phyloP scores from a whole-genome alignment of 768 basidiomycete species.

The Ramaria rubella region DNA sequence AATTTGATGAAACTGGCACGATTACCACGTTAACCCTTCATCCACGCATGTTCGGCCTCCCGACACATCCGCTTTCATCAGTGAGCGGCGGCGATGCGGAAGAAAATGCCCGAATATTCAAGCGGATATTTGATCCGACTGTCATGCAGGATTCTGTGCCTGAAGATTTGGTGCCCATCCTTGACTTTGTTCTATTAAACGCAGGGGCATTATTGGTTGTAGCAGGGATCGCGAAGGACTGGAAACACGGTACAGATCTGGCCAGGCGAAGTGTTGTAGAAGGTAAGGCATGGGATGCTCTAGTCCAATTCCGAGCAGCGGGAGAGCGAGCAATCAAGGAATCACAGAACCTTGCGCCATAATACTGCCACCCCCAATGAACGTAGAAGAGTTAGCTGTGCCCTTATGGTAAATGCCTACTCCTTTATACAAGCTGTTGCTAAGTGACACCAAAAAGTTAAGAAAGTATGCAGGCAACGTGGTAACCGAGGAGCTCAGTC shows the following conservation, averaged over 20 bases:
- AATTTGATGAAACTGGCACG: constrained; percentile 51
- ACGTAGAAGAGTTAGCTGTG: no score
- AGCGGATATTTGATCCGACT: constrained; percentile 52
- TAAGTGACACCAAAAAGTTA: no score
- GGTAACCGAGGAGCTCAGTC: no score
- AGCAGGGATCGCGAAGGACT: constrained; percentile 66
- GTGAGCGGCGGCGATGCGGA: constrained; percentile 70
- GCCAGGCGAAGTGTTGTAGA: constrained; percentile 43
- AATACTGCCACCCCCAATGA: no score
- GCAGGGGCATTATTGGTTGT: constrained; percentile 84
- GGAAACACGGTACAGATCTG: constrained; percentile 60
- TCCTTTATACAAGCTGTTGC: no score
- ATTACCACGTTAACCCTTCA: constrained; percentile 58
- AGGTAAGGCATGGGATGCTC: constrained; percentile 33
- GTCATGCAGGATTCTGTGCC: constrained; percentile 38
- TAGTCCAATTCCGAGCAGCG: constrained; percentile 30
- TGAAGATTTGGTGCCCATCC: constrained; percentile 50
- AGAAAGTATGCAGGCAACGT: no score
- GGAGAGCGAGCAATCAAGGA: neutral
- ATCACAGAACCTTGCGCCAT: neutral
- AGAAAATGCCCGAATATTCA: constrained; percentile 78
- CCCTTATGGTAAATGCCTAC: no score
- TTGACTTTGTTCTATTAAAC: constrained; percentile 88
- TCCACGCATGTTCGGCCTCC: constrained; percentile 70
- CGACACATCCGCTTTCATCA: constrained; percentile 55